Base-by-base conservation (phyloP, 2,329 filamentous ascomycete genomes). In the Colletotrichum tropicicola region DNA sequence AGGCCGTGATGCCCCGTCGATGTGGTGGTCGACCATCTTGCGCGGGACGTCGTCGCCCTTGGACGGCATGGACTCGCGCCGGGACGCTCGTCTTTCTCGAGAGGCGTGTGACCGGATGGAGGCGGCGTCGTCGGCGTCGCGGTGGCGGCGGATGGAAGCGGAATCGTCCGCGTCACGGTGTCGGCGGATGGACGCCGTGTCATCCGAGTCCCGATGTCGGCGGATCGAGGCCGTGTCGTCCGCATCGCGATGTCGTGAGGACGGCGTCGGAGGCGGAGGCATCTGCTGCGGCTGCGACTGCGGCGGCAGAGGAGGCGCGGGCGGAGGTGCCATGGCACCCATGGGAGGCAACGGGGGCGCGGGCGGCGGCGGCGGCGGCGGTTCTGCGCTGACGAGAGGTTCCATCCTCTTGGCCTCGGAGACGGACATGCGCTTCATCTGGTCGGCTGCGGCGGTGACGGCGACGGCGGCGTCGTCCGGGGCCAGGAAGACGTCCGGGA, bases 21-120 rank as follows among this genome's bases (percentile, higher is more conserved):
- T 47, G 61, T 65, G 60, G 15, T 64, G 48, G 21, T 63, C 59
- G 7, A 57, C 44, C 49, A 61, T 55, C 30, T 30, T 55, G 15
- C 61, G 37, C 13, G 58, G 44, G 13, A 65, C 12, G 9, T 60
- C 48, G 12, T 60, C 56, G 21, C 48, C 57, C 58, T 47, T 65
- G 30, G 49, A 41, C 25, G 60, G 57, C 10, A 47, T 47, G n/a
- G 37, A 37, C 30, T 61, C 61, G n/a, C 41, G 53, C 28, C 61
- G 61, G 2, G 61, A 65, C 37, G 35, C 27, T n/a, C 61, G 55
- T 39, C 61, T 61, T 49, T 65, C 47, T 37, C 61, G 43, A 27
- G 61, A 65, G 19, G 61, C 61, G 37, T 55, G 32, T 21, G 61
- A 65, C 15, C 61, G 61, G 35, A 65, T 65, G 32, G 61, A 65